Evolutionary conservation across 768 basidiomycete species (phyloP).

Genomic region (Trametes sanguinea): DNA sequence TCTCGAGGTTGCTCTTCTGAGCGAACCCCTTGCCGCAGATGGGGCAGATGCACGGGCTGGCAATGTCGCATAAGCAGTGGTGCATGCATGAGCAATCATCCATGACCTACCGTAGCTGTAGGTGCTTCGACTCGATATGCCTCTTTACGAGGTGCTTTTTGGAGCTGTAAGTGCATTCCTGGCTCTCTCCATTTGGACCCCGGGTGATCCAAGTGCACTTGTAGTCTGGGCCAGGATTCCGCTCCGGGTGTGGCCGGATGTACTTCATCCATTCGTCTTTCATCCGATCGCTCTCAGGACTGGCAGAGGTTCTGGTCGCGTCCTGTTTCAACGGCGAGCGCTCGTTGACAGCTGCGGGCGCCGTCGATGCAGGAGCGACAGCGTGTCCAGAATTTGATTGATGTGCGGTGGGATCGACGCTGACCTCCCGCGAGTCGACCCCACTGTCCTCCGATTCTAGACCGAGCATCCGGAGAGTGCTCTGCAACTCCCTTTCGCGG

Average conservation of each 20-base stretch:
- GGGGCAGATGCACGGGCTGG: conserved; percentile 53
- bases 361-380: background rate
- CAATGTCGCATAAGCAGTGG: background rate
- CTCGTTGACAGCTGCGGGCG: conserved; percentile 5
- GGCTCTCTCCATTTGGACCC: background rate
- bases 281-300: conserved; percentile 4
- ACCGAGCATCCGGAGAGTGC: background rate
- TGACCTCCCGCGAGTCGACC: background rate
- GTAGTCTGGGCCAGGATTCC: background rate
- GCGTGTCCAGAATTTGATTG: conserved; percentile 17
- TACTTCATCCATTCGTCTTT: conserved; percentile 7
- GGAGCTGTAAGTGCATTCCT: conserved; percentile 43
- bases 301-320: conserved; percentile 1
- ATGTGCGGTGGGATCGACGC: background rate
- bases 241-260: background rate
- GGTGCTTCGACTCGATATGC: conserved; percentile 64
- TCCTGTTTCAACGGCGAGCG: background rate
- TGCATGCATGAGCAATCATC: conserved; percentile 7
- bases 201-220: conserved; percentile 12
- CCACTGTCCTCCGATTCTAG: conserved; percentile 13
- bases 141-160: conserved; percentile 71
- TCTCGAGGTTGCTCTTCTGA: conserved; percentile 59
- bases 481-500: background rate
- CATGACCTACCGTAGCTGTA: conserved; percentile 54
- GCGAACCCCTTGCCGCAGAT: conserved; percentile 57